phyloP scores from a whole-genome alignment of 2,329 filamentous ascomycete genomes.

The Microsporum canis region DNA sequence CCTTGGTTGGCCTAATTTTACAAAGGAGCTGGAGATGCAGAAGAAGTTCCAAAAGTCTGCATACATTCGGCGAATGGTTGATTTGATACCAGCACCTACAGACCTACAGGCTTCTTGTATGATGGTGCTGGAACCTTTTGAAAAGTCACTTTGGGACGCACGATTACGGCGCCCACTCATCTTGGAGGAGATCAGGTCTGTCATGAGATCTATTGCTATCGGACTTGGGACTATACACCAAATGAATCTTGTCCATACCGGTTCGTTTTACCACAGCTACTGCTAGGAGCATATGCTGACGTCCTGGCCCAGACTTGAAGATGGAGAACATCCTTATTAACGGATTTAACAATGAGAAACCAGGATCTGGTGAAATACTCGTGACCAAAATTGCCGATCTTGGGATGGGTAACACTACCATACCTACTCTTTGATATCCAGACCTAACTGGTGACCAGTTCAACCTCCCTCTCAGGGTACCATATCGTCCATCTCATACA shows the following conservation, averaged over 20 bases:
- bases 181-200: conserved; percentile 7
- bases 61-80: conserved; percentile 6
- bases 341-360: conserved; percentile 8
- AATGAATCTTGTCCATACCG: not conserved
- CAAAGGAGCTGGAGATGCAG: conserved; percentile 4
- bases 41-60: conserved; percentile 4
- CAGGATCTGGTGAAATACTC: conserved; percentile 6
- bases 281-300: not conserved
- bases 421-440: not conserved
- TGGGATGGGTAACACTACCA: conserved; percentile 5
- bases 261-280: not conserved
- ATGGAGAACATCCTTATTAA: conserved; percentile 8
- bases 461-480: not conserved
- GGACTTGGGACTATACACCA: conserved; percentile 7
- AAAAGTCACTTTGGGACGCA: conserved; percentile 4
- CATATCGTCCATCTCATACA: conserved; percentile 4
- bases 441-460: not conserved
- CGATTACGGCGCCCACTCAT: conserved; percentile 1
- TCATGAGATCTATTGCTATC: conserved; percentile 6
- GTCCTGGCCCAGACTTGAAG: conserved; percentile 5
- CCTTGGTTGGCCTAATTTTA: not conserved
- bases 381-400: conserved; percentile 9
- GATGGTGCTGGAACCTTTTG: conserved; percentile 5
- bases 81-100: not conserved
- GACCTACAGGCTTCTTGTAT: not conserved